Base-by-base conservation (phyloP, 2,329 filamentous ascomycete species). In the Emergomyces orientalis region DNA sequence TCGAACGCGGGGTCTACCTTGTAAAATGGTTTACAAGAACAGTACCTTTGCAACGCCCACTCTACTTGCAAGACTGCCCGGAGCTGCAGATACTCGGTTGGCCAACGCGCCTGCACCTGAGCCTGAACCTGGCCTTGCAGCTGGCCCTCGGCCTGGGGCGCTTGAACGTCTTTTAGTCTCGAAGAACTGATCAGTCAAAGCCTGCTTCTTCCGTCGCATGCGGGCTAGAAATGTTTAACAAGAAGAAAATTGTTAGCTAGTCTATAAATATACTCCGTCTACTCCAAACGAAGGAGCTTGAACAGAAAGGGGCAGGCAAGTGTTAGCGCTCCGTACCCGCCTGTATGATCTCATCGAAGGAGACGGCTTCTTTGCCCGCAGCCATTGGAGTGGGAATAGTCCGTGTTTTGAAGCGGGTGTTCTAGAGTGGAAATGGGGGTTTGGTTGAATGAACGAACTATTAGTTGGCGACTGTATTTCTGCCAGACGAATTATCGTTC, bases 121-220 rank as follows among this genome's bases (percentile, higher is more conserved):
- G 59, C 76, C 77, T 30, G 78, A 73, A 27, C 77, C 77, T 13
- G 81, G 27, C 6, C 56, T 27, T n/a, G 51, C 32, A 14, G 14
- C 71, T 43, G 72, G 68, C 59, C 76, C 77, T 30, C 78, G 73
- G 22, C 77, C 77, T 13, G 81, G 77, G 6, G 76, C 76, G 68
- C 76, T 81, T 14, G 77, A 71, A 66, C 80, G 78, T 67, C 82
- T 78, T 64, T 79, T 81, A 66, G 76, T 78, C 52, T 83, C 82
- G 37, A 87, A 79, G 51, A 88, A 82, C 69, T 85, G 76, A 66
- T 83, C 82, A 56, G 85, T 84, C 3, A 86, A 78, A 1, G 76
- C 74, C 69, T 85, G 81, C 63, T 83, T 80, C 70, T 81, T 81
- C 69, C 81, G 81, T 70, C 80, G 79, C 63, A 81, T 76, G 56